Base-by-base conservation (phyloP, 768 basidiomycete genomes). In the Chalciporus pseudorubinellus region DNA sequence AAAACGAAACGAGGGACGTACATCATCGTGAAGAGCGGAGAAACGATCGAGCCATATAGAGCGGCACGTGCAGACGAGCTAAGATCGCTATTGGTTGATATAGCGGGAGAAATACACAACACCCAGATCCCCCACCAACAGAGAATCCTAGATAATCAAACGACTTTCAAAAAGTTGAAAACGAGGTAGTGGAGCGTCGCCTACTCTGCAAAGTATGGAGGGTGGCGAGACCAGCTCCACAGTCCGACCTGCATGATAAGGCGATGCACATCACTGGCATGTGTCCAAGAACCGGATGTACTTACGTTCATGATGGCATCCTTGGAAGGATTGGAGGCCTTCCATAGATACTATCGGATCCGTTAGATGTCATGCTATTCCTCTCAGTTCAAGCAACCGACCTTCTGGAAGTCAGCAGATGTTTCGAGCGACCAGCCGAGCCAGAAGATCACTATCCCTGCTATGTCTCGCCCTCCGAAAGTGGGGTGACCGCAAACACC, bases 61-160 rank as follows among this genome's bases (percentile, higher is more conserved):
- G 85, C 85, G 7, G 78, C 66, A 44, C 71, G 70, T 4, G 79
- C 70, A 6, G 77, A 71, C 4, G 14, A 14, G 24, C 24, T n/a
- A 67, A 66, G 11, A 70, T 42, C 11, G 82, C 60, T 16, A 60
- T 56, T 18, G 6, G 78, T 75, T 39, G 81, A 72, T 6, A 76
- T 76, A 4, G 80, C 74, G 0, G 84, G 84, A 6, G 85, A 82
- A 4, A 87, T 71, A 55, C 75, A 77, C 4, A 82, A 68, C 33
- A 76, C 77, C 81, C 81, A 84, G 16, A 83, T 80, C 3, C 82
- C 83, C 81, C 81, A 83, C 81, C 82, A 84, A 58, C 80, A 82
- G 51, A 82, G 63, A 48, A 82, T 83, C 62, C 79, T 81, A 53
- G 1, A n/a, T 18, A 21, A 21, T 22, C 26, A 40, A 20, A 34